Evolutionary conservation across 345 rosid species (phyloP), one percentile per base, ranked within the genome.

Genomic region (Acer yangbiense): DNA sequence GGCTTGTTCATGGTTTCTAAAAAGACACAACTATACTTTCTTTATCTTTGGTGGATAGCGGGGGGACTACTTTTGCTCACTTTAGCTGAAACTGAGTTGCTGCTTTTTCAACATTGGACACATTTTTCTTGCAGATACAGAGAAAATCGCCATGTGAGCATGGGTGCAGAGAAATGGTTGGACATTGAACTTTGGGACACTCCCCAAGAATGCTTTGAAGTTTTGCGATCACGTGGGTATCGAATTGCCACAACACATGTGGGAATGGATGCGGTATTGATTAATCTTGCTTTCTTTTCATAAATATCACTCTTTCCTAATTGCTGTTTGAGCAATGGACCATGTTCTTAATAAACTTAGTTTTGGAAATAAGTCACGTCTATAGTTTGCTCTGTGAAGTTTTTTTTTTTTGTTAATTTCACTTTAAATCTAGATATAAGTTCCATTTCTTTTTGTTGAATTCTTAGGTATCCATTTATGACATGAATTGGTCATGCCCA

Each of bases 121-220:
- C 35, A 14, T 74, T 65, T 39, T 72, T 78, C 54, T 43, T 84
- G 78, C 85, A 95, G 98, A 84, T 93, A 95, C 82, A 92, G 85
- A 79, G 91, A 92, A 39, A 92, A 95, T 78, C 95, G 98, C 46
- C 94, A 93, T 87, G 96, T 95, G 63, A 92, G 99, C 82, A 92
- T 92, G 98, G 99, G 99, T 61, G 98, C 98, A n/a, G 99, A 95
- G 89, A 95, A 95, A 83, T 95, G 99, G 99, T 82, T 95, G 77
- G 99, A 95, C 73, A 93, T 93, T 83, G 99, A 95, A 87, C 89
- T 93, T 57, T 95, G 99, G 99, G 88, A 92, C 78, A 82, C 97
- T 52, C 82, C 91, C 18, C 80, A 75, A 79, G 94, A 93, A 21
- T 95, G 98, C 83, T 95, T 93, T 70, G 0, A 81, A 64, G 88